Conservation (phyloP, 345 rosid species). For the Pelargonium nanum region DNA sequence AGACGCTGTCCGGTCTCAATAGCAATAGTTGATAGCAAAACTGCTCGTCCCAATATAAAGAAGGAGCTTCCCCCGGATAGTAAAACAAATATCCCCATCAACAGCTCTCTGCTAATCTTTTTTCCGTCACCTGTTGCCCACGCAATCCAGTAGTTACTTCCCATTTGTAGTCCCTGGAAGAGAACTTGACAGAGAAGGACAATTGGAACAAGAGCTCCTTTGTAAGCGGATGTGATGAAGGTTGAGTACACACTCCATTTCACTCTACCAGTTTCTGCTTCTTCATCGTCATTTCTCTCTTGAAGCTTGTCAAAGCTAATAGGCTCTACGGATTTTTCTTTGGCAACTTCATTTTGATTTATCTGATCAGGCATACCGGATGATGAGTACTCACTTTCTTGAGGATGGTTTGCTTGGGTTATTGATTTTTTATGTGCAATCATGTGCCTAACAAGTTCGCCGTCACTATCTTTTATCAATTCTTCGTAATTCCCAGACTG, state of each 20-base stretch:
- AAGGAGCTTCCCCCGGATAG: slow-evolving; percentile 57
- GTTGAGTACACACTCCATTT: slow-evolving; percentile 56
- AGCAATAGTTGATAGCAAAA: slow-evolving; percentile 45
- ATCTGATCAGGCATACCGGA: slow-evolving; percentile 9
- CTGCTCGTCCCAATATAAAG: slow-evolving; percentile 56
- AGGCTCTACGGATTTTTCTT: slow-evolving; percentile 20
- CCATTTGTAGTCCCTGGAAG: slow-evolving; percentile 59
- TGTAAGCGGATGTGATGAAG: slow-evolving; percentile 29
- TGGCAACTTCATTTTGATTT: slow-evolving; percentile 29
- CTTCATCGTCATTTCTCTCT: slow-evolving; percentile 30
- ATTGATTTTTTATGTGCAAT: slow-evolving; percentile 52
- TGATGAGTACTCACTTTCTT: slow-evolving; percentile 10
- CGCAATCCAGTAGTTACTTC: slow-evolving; percentile 69
- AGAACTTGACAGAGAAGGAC: slow-evolving; percentile 17
- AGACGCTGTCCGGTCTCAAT: slow-evolving; percentile 51
- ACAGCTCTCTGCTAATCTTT: slow-evolving; percentile 19
- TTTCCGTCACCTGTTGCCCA: slow-evolving; percentile 44
- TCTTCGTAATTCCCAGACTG: slow-evolving; percentile 56
- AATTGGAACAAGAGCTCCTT: slow-evolving; percentile 18
- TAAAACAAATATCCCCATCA: slow-evolving; percentile 40
- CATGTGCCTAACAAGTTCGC: slow-evolving; percentile 62
- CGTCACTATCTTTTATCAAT: slow-evolving; percentile 30
- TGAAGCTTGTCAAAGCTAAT: slow-evolving; percentile 7
- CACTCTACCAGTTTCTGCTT: slow-evolving; percentile 45
- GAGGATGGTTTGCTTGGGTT: slow-evolving; percentile 34